Evolutionary conservation across 2,329 filamentous ascomycete genomes (phyloP).

Genomic region (Chaetomium olivaceum): DNA sequence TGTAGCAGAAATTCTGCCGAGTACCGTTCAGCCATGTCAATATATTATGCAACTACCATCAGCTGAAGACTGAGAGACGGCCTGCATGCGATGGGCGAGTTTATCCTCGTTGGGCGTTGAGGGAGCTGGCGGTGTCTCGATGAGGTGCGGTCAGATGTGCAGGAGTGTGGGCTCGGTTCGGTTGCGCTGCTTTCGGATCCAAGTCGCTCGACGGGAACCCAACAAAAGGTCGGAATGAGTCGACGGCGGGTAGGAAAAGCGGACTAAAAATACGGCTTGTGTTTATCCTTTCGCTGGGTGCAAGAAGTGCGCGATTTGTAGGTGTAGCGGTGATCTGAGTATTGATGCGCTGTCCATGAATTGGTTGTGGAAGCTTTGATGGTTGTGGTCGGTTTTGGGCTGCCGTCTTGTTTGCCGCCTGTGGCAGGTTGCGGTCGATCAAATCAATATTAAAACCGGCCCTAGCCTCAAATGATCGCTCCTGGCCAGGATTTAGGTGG

Average conservation of each 20-base stretch:
- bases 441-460: constrained; percentile 21
- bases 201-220: background rate
- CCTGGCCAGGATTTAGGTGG: constrained; percentile 6
- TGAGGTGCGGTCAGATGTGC: constrained; percentile 9
- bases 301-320: constrained; percentile 17
- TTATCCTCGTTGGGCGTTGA: background rate
- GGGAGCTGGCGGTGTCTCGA: background rate
- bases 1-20: constrained; percentile 72
- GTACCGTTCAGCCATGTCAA: constrained; percentile 65
- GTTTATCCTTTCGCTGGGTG: background rate
- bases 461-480: constrained; percentile 10
- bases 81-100: constrained; percentile 9
- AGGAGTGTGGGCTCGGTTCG: background rate
- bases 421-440: constrained; percentile 15
- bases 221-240: background rate
- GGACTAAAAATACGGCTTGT: background rate
- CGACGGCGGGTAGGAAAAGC: background rate
- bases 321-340: background rate
- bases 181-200: constrained; percentile 6
- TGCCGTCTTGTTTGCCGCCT: constrained; percentile 24
- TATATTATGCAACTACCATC: constrained; percentile 28
- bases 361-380: constrained; percentile 17
- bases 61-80: constrained; percentile 10
- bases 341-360: constrained; percentile 21
- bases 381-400: constrained; percentile 24